Evolutionary conservation across 2,329 filamentous ascomycete species (phyloP).

Genomic region (Penicillium verrucosum): DNA sequence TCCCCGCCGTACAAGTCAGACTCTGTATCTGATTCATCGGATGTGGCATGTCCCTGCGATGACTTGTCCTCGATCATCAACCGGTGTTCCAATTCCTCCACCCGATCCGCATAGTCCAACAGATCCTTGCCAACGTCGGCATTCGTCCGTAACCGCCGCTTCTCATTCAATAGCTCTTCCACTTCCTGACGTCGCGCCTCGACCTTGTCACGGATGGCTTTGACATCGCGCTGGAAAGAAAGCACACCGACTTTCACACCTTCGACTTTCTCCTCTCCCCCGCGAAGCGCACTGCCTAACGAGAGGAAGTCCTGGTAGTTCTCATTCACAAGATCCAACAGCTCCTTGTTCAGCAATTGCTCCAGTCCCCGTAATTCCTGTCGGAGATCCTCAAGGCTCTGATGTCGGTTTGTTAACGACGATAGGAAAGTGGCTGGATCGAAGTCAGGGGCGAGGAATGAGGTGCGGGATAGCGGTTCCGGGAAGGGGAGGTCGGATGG

Average conservation of each 20-base stretch:
- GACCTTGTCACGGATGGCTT: slow-evolving; percentile 67
- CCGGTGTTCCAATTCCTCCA: slow-evolving; percentile 62
- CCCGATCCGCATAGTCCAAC: slow-evolving; percentile 45
- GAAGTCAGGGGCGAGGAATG: slow-evolving; percentile 77
- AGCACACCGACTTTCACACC: slow-evolving; percentile 83
- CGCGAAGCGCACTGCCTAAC: slow-evolving; percentile 74
- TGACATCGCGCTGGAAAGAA: slow-evolving; percentile 78
- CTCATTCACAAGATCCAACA: slow-evolving; percentile 89
- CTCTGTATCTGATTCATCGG: slow-evolving; percentile 32
- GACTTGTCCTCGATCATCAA: slow-evolving; percentile 60
- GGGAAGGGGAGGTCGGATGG: slow-evolving; percentile 77
- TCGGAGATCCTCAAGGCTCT: slow-evolving; percentile 91
- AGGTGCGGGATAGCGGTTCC: slow-evolving; percentile 72
- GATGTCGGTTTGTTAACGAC: slow-evolving; percentile 78
- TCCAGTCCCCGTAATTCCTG: slow-evolving; percentile 78
- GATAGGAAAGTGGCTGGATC: slow-evolving; percentile 79
- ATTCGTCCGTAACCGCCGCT: slow-evolving; percentile 59
- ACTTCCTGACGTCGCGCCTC: slow-evolving; percentile 63
- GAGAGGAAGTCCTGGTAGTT: slow-evolving; percentile 92
- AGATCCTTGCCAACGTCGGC: slow-evolving; percentile 59
- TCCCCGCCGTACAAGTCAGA: slow-evolving; percentile 37
- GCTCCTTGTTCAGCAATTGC: slow-evolving; percentile 74
- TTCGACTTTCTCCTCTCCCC: slow-evolving; percentile 88
- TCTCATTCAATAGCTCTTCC: slow-evolving; percentile 60
- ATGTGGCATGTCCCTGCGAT: slow-evolving; percentile 13